Evolutionary conservation across 225 moss, liverwort and hornwort species (phyloP).

Genomic region (Takakia lepidozioides): DNA sequence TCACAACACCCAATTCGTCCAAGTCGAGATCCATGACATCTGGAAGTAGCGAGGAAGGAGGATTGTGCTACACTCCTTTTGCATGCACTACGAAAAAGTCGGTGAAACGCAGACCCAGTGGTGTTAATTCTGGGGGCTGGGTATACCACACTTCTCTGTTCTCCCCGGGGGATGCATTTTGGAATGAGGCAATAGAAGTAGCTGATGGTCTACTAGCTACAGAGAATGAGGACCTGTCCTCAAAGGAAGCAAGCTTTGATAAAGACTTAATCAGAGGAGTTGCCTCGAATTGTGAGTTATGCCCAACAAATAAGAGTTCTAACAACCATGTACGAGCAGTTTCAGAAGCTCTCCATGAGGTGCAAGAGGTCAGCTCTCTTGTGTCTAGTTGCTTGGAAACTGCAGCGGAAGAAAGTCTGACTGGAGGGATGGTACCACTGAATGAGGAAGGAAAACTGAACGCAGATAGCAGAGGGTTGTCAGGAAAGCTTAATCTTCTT

Average conservation of each 20-base stretch:
- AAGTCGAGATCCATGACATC: constrained; percentile 35
- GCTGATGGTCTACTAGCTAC: constrained; percentile 54
- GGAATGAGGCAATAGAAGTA: constrained; percentile 90
- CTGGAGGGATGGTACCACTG: constrained; percentile 11
- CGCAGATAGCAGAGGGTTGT: constrained; percentile 17
- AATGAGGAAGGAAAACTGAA: constrained; percentile 22
- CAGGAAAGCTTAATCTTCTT: constrained; percentile 42
- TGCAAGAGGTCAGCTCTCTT: too few relatives aligned
- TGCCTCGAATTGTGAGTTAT: constrained; percentile 12
- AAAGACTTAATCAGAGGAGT: constrained; percentile 19
- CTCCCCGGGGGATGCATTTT: constrained; percentile 88
- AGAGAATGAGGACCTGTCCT: constrained; percentile 14
- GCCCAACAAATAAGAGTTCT: constrained; percentile 7
- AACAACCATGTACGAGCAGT: constrained; percentile 4
- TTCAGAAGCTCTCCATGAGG: too few relatives aligned
- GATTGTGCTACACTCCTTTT: constrained; percentile 39
- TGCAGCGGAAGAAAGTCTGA: too few relatives aligned
- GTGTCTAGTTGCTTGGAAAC: too few relatives aligned
- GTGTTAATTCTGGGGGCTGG: constrained; percentile 41
- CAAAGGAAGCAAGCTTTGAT: constrained; percentile 16
- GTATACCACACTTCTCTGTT: constrained; percentile 70
- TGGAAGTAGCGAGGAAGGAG: constrained; percentile 19
- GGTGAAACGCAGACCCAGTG: constrained; percentile 26
- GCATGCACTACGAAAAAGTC: constrained; percentile 20
- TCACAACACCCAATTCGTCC: constrained; percentile 26